Evolutionary conservation across 2,329 filamentous ascomycete species (phyloP).

Genomic region (Eutypa lata): DNA sequence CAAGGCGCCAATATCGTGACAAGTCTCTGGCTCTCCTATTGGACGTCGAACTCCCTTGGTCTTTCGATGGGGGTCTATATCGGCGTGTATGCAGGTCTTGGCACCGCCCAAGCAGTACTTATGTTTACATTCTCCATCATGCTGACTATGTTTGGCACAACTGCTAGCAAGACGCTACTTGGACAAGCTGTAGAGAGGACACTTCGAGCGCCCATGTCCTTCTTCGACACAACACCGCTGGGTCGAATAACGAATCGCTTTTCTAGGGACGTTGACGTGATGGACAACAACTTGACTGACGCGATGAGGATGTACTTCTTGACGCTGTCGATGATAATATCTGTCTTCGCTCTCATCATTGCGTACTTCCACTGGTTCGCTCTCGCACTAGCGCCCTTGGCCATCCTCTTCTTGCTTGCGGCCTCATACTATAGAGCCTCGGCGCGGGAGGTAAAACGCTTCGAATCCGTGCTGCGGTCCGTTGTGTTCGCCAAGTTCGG

Average conservation of each 20-base stretch:
- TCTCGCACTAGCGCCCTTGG: constrained; percentile 60
- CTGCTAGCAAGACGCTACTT: constrained; percentile 78
- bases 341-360: constrained; percentile 87
- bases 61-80: constrained; percentile 69
- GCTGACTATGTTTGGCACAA: constrained; percentile 77
- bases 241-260: constrained; percentile 96
- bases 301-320: constrained; percentile 91
- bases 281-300: constrained; percentile 90
- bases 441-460: constrained; percentile 89
- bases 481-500: constrained; percentile 87
- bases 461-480: constrained; percentile 85
- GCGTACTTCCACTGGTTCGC: constrained; percentile 91
- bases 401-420: constrained; percentile 75
- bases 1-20: constrained; percentile 86
- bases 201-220: constrained; percentile 73
- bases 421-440: constrained; percentile 87
- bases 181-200: constrained; percentile 75
- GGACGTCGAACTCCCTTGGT: constrained; percentile 77
- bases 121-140: constrained; percentile 79
- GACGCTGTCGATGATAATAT: constrained; percentile 76
- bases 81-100: constrained; percentile 68
- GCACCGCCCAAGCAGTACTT: constrained; percentile 65
- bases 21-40: constrained; percentile 89
- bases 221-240: constrained; percentile 95
- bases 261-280: constrained; percentile 90